phyloP scores from a whole-genome alignment of 805 yeast species.

The Kodamaea kaohsiungensis region DNA sequence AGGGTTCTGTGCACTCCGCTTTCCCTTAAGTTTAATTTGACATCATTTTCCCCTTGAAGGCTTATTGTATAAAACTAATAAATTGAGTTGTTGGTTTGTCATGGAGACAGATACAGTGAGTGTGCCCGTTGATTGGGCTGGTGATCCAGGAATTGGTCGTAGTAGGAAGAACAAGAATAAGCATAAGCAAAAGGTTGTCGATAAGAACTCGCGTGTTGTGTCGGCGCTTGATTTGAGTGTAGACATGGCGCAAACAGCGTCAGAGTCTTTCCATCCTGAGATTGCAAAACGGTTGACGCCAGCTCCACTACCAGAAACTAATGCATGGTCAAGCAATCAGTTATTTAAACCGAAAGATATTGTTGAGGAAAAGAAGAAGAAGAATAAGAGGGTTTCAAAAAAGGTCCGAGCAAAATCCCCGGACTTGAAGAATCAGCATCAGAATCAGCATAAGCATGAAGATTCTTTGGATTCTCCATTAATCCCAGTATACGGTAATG shows the following conservation, averaged over 20 bases:
- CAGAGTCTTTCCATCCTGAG: background rate
- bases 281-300: constrained; percentile 6
- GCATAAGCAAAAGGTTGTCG: background rate
- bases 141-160: background rate
- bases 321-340: constrained; percentile 11
- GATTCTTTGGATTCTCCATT: background rate
- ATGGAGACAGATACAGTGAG: background rate
- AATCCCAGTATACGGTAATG: background rate
- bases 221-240: background rate
- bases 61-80: background rate
- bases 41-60: background rate
- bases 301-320: constrained; percentile 11
- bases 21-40: background rate
- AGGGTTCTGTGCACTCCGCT: background rate
- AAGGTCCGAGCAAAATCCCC: background rate
- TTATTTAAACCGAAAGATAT: background rate
- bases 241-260: background rate
- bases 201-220: background rate
- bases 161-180: background rate
- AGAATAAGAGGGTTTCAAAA: background rate
- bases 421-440: background rate
- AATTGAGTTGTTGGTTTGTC: background rate
- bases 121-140: background rate
- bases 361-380: background rate
- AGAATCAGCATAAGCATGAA: background rate